These are phyloP conservation scores for Cercospora sojina DNA, from an alignment of 2,329 filamentous ascomycete genomes.

Conservation along the genomic window DNA sequence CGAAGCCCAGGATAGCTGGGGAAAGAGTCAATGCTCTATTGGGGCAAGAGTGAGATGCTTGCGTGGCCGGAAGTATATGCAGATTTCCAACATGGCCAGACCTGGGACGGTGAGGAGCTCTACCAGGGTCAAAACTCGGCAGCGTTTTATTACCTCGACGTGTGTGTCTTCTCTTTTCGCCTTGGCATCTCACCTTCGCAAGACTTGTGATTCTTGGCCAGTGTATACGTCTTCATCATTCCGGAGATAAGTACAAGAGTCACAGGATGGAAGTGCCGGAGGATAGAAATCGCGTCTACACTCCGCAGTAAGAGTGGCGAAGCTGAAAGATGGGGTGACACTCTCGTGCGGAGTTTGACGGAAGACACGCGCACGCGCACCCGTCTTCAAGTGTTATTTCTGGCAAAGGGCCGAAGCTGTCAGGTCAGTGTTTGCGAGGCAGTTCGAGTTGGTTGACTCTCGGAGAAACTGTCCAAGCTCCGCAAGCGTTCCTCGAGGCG, in stretches of 20 bases:
- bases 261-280: not conserved
- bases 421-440: not conserved
- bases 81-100: slow-evolving; percentile 5
- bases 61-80: not conserved
- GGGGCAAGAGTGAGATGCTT: not conserved
- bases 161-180: not conserved
- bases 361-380: not conserved
- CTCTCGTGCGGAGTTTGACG: not conserved
- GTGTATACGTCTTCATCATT: not conserved
- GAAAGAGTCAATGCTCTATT: not conserved
- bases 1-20: not conserved
- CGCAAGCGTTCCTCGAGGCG: not conserved
- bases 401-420: not conserved
- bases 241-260: not conserved
- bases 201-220: not conserved
- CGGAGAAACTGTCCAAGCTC: not conserved
- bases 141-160: not conserved
- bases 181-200: not conserved
- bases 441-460: not conserved
- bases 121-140: not conserved
- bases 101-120: not conserved
- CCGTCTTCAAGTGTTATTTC: not conserved
- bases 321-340: not conserved
- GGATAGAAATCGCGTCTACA: not conserved
- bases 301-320: not conserved